Conservation (phyloP, 768 basidiomycete genomes). For the Boletellus emodensis region DNA sequence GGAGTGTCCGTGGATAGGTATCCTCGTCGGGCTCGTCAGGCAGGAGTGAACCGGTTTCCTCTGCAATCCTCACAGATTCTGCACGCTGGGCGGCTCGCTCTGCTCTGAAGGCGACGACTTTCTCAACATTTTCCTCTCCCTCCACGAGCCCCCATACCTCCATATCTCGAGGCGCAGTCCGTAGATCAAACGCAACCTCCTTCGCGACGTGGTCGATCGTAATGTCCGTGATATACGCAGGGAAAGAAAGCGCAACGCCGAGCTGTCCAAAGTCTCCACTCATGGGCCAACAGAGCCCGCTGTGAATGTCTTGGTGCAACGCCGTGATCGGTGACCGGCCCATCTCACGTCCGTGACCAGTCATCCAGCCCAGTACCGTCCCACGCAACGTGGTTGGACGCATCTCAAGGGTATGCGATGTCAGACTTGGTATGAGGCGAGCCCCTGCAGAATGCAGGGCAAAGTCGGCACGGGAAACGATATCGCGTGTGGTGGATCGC, state of each 20-base stretch:
- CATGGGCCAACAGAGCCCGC: constrained; percentile 95
- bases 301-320: constrained; percentile 78
- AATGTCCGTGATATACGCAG: constrained; percentile 56
- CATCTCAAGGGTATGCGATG: constrained; percentile 73
- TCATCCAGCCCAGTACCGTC: constrained; percentile 52
- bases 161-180: constrained; percentile 79
- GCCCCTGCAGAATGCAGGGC: constrained; percentile 84
- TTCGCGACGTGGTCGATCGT: constrained; percentile 85
- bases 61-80: constrained; percentile 31
- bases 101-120: constrained; percentile 53
- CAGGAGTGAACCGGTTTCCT: constrained; percentile 23
- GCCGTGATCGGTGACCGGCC: constrained; percentile 85
- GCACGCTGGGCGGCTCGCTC: constrained; percentile 37
- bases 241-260: constrained; percentile 71
- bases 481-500: constrained; percentile 65
- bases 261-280: constrained; percentile 72
- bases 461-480: constrained; percentile 77
- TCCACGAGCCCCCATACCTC: constrained; percentile 92
- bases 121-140: constrained; percentile 63
- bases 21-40: constrained; percentile 29
- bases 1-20: constrained; percentile 48
- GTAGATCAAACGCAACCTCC: constrained; percentile 78
- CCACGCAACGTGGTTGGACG: constrained; percentile 46
- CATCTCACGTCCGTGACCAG: constrained; percentile 56
- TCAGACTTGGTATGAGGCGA: constrained; percentile 74